Evolutionary conservation across 75 land plant species (phyloP), one percentile per base, ranked within the genome.

Genomic region (Chamaecyparis obtusa): DNA sequence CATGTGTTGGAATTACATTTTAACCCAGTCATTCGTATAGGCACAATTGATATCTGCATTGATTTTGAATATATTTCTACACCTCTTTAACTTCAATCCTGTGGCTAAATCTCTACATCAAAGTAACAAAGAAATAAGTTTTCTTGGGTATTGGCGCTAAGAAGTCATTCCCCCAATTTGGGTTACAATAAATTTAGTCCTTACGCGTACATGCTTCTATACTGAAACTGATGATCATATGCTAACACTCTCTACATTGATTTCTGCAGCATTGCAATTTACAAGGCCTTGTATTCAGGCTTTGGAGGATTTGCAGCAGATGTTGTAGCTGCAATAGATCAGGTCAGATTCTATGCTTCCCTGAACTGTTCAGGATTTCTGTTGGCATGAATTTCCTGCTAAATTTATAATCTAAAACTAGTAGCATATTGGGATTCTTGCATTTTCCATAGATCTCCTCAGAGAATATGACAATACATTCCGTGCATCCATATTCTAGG

Each of bases 241-340:
- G 6, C 43, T 81, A 49, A 81, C 32, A 44, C 48, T 81, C 14
- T 81, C 46, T 44, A 27, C 32, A 37, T 44, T 81, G 83, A 41
- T 81, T 46, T 56, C 43, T 88, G 33, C 93, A 97, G 97, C 81
- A 89, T 97, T 88, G 95, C 97, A 87, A 89, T 95, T 80, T 97
- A 97, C 88, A 97, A 97, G 88, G 97, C 98, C 55, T 75, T 97
- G 56, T 96, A 96, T 88, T 91, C 91, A 88, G 89, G 92, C 56
- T 92, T 96, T 89, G 97, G 99, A 86, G 99, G 99, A 54, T 96
- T 94, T 88, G 93, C 92, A 74, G 93, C 99, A 32, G 98, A 97
- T 91, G 95, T 96, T 48, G 97, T 96, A 77, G 98, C 98, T 77
- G 99, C 98, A 37, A 95, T 96, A 77, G 98, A 97, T 83, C 95